Evolutionary conservation across 2,329 filamentous ascomycete genomes (phyloP), one percentile per base, ranked within the genome.

Genomic region (Botrytis aclada): DNA sequence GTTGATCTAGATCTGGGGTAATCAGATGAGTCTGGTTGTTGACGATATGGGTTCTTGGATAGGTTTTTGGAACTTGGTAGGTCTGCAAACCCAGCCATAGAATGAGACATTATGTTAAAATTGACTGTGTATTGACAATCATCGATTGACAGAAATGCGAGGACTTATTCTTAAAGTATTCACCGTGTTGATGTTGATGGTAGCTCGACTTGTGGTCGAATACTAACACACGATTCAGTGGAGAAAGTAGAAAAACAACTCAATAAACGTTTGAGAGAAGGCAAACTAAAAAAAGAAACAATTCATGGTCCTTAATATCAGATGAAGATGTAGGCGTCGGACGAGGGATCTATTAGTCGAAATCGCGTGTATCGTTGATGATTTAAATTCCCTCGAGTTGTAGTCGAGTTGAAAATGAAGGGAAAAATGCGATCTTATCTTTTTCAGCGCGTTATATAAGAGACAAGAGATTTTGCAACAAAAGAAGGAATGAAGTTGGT

Each of bases 1-100:
- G 63, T 61, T 60, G 63, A 72, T 41, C 70, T 67, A 32, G 70
- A 61, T 72, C n/a, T 72, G 6, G 41, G 63, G 22, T 69, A 34
- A 8, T 60, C 41, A 25, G 62, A 69, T 9, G 54, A 69, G 34
- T 37, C 41, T 37, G 32, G 45, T 47, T 51, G 63, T 32, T 47
- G 63, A 22, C 54, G 51, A 51, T 69, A 69, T 22, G 51, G 63
- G 47, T 51, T 69, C 18, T 69, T 69, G 18, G 63, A 72, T 69
- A 34, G 14, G 16, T 32, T 54, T n/a, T 39, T 69, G 18, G 32
- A 20, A 41, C n/a, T 62, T 39, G 56, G 56, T 32, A 37, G 39
- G 25, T 69, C 54, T 39, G 51, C 25, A 60, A 61, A 69, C 47
- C 41, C 51, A 51, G n/a, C 41, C 63, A 61, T 18, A 34, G 60